A percentile compares a stretch with the other conserved stretches of the same genome.
Conservation (phyloP, 129 eudicot genomes). For the Logfia minima region DNA sequence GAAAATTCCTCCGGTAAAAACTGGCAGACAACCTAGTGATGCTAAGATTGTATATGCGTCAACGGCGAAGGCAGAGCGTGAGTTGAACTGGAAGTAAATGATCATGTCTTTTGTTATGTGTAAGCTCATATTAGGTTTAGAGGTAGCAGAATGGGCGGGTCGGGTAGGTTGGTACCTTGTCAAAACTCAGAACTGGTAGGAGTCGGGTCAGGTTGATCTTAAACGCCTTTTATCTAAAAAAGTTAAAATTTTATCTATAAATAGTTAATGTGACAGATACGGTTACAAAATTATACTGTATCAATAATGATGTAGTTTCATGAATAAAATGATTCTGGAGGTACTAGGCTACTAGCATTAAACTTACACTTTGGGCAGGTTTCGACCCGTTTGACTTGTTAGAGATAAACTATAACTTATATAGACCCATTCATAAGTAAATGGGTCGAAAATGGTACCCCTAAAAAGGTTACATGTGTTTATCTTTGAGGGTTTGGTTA, state of each 20-base stretch:
- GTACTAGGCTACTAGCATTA: neutral
- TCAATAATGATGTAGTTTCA: neutral
- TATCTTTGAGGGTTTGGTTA: neutral
- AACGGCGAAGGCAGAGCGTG: conserved; percentile 77
- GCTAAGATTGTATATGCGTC: conserved; percentile 79
- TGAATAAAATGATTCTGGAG: neutral
- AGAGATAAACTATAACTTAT: neutral
- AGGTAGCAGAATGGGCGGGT: neutral
- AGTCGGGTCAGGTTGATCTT: neutral
- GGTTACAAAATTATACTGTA: neutral
- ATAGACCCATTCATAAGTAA: neutral
- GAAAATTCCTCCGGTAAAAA: conserved; percentile 72
- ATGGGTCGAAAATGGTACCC: neutral
- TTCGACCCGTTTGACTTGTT: neutral
- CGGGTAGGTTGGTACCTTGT: neutral
- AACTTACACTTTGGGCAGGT: neutral
- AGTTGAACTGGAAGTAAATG: conserved; percentile 93
- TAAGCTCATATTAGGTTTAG: neutral
- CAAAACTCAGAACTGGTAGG: too few species aligned
- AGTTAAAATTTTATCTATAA: too few species aligned
- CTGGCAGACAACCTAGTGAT: conserved; percentile 83
- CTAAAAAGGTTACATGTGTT: neutral
- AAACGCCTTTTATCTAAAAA: neutral
- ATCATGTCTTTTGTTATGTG: neutral
- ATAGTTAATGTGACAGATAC: neutral